Evolutionary conservation across 208 protist species (phyloP), one percentile per base, ranked within the genome.

Genomic region (Leishmania lainsoni): DNA sequence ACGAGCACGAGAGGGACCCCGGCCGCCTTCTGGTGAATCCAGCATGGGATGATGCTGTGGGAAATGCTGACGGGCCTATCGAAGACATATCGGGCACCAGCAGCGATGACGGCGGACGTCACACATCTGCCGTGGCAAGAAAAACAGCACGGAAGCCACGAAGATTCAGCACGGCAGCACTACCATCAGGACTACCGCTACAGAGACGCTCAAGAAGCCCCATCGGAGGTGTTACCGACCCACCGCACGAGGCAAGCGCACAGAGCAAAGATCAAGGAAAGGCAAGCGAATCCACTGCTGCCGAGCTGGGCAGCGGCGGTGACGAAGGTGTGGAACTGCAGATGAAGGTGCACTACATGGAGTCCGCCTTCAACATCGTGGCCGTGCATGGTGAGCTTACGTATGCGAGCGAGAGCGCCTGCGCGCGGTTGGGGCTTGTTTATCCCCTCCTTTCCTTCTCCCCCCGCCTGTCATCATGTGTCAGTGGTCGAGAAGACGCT

Each of bases 301-400:
- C 16, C n/a, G 45, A 45, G 63, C 2, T 3, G 10, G 26, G 48
- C 58, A 5, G 72, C 17, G 5, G n/a, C 56, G 32, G 22, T 29
- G 39, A 48, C 39, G 65, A 63, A 2, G 86, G 83, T 4, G 71
- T 85, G 12, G 83, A 90, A 4, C 14, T 90, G 52, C 79, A 90
- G 48, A 74, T 87, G 32, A 45, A 69, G n/a, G 83, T 85, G 70
- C 69, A 61, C 39, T 73, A 78, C 61, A 63, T 86, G n/a, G 83
- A 87, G 26, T 59, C 78, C 4, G 83, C 86, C 66, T 90, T 87
- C 61, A 83, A 81, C 49, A 68, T 90, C 20, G 80, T 80, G 29
- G 73, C 78, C n/a, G 83, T 87, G 54, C 79, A 79, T 32, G 86
- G 86, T 6, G 63, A 77, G 17, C 49, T 90, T 0, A 61, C 45